These are phyloP conservation scores for Pseudocohnilembus persalinus DNA, from an alignment of 169 alveolate genomes.

Conservation along the genomic window DNA sequence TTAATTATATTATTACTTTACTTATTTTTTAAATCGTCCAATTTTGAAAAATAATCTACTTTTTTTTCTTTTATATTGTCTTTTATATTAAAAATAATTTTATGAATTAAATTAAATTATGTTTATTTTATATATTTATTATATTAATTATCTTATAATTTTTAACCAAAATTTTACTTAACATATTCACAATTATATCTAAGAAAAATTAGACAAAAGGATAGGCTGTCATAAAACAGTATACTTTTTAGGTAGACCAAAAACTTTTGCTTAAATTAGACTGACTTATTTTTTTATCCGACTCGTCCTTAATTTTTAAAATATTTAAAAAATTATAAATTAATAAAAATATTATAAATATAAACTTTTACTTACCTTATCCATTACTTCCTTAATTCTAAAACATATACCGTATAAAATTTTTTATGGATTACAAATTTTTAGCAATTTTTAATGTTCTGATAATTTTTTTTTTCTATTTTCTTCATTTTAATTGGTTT, in stretches of 20 bases:
- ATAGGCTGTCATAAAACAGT: slow-evolving; percentile 15
- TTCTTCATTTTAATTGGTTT: slow-evolving; percentile 10
- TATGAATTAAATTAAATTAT: not conserved
- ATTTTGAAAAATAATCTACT: not conserved
- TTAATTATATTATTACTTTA: not conserved
- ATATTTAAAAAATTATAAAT: not conserved
- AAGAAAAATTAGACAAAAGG: slow-evolving; percentile 22
- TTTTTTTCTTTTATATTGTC: slow-evolving; percentile 10
- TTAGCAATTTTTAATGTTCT: not conserved
- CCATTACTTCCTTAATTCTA: slow-evolving; percentile 15
- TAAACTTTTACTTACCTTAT: slow-evolving; percentile 4
- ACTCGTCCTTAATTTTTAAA: not conserved
- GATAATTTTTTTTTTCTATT: slow-evolving; percentile 2
- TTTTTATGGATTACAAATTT: slow-evolving; percentile 21
- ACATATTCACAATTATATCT: slow-evolving; percentile 8
- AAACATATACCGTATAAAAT: slow-evolving; percentile 15
- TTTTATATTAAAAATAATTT: not conserved
- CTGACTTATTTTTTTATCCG: not conserved
- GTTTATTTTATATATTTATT: not conserved
- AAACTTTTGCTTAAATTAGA: too few relatives aligned
- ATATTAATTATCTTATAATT: not conserved
- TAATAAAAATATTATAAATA: not conserved
- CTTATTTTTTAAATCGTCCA: not conserved
- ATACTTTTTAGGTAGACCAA: slow-evolving; percentile 20
- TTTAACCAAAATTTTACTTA: not conserved